phyloP scores from a whole-genome alignment of 441 rosid genomes.

The Populus hybrid region DNA sequence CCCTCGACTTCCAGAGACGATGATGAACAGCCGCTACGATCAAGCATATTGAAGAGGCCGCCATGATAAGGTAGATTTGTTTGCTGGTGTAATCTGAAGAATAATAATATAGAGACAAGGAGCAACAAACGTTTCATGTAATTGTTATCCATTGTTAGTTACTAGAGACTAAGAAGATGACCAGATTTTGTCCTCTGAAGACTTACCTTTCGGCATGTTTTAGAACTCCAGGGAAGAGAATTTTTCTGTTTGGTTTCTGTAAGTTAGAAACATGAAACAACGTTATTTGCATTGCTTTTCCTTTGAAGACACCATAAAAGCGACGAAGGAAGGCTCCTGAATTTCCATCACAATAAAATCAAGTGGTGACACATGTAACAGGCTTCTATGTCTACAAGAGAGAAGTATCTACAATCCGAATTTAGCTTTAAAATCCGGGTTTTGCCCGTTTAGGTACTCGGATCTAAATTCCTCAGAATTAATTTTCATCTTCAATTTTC shows the following conservation, averaged over 20 bases:
- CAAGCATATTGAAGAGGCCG: slow-evolving; percentile 64
- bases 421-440: too few species aligned
- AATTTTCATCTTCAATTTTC: background rate
- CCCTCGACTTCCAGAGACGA: slow-evolving; percentile 43
- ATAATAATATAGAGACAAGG: background rate
- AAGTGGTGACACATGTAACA: slow-evolving; percentile 15
- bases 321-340: slow-evolving; percentile 7
- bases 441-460: too few species aligned
- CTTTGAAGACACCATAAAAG: slow-evolving; percentile 12
- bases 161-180: background rate
- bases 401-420: too few species aligned
- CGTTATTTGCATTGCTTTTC: slow-evolving; percentile 22
- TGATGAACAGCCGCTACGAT: slow-evolving; percentile 58
- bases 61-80: slow-evolving; percentile 60
- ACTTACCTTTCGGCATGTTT: slow-evolving; percentile 47
- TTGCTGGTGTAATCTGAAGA: slow-evolving; percentile 38
- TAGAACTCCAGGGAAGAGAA: slow-evolving; percentile 13
- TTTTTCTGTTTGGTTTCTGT: slow-evolving; percentile 13
- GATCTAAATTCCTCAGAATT: too few species aligned
- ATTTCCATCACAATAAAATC: background rate
- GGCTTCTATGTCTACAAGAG: too few species aligned
- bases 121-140: background rate
- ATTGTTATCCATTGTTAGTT: background rate
- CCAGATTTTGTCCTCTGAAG: background rate
- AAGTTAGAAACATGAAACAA: slow-evolving; percentile 18